A percentile compares a stretch with the other conserved stretches of the same genome.
Evolutionary conservation across 495 filamentous ascomycete species (phyloP).

Genomic region (Penicillium silybi): DNA sequence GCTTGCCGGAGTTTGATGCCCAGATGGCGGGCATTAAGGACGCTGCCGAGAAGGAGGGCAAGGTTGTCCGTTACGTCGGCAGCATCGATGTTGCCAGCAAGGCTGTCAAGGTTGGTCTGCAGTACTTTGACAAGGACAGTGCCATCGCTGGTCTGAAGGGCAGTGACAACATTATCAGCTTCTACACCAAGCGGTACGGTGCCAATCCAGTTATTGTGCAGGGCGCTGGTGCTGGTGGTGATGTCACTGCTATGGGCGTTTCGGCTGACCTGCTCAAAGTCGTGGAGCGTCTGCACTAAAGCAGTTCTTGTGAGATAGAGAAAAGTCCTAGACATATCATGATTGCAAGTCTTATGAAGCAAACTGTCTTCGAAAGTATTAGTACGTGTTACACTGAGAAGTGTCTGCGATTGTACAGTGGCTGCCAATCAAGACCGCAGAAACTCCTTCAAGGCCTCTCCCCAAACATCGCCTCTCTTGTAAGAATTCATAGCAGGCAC

Average conservation of each 20-base stretch:
- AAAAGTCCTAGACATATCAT: conserved; percentile 7
- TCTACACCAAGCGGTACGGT: conserved; percentile 93
- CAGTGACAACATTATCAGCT: conserved; percentile 96
- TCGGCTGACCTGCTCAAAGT: conserved; percentile 86
- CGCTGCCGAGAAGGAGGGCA: conserved; percentile 73
- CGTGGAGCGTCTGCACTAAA: conserved; percentile 45
- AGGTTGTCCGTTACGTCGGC: conserved; percentile 94
- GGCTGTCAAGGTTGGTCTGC: conserved; percentile 80
- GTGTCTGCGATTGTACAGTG: too few relatives aligned
- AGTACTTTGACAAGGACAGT: conserved; percentile 77
- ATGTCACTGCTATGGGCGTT: conserved; percentile 96
- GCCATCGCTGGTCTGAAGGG: conserved; percentile 92
- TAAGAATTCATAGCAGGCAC: conserved; percentile 60
- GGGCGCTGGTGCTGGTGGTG: conserved; percentile 89
- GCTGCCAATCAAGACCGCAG: conserved; percentile 36
- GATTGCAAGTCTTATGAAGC: conserved; percentile 3
- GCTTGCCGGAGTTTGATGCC: conserved; percentile 70
- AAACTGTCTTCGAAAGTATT: background rate
- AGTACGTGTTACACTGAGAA: too few relatives aligned
- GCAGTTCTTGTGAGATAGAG: background rate
- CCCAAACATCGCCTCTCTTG: conserved; percentile 64
- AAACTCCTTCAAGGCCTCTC: conserved; percentile 47
- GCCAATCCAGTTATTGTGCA: conserved; percentile 86
- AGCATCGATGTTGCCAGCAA: conserved; percentile 75
- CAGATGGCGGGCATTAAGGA: conserved; percentile 81